phyloP scores from a whole-genome alignment of 2,329 filamentous ascomycete species.

The Aspergillus amoenus region DNA sequence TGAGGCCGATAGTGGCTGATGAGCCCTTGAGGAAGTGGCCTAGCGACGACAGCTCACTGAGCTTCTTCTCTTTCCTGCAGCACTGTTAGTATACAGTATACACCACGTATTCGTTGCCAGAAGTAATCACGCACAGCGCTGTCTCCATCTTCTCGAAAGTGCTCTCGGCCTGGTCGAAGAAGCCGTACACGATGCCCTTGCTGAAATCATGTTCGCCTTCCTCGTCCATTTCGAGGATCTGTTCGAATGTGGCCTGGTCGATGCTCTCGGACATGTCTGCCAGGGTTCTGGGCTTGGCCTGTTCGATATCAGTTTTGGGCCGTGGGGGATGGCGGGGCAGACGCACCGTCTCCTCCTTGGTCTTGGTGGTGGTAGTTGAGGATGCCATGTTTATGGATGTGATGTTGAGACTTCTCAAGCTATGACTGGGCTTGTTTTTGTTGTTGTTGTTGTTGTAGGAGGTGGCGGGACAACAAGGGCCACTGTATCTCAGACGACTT shows the following conservation, averaged over 20 bases:
- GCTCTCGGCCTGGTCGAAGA: slow-evolving; percentile 84
- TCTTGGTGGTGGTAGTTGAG: slow-evolving; percentile 26
- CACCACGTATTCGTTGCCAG: no score
- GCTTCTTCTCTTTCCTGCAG: slow-evolving; percentile 63
- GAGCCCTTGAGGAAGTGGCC: slow-evolving; percentile 98
- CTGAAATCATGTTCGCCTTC: slow-evolving; percentile 87
- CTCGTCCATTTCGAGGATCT: slow-evolving; percentile 99
- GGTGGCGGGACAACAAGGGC: not conserved
- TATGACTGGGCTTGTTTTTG: not conserved
- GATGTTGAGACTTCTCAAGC: not conserved
- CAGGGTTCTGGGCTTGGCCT: slow-evolving; percentile 48
- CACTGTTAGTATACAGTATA: not conserved
- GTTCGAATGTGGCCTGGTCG: slow-evolving; percentile 78
- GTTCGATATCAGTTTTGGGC: slow-evolving; percentile 10
- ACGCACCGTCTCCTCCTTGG: slow-evolving; percentile 25
- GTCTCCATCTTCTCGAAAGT: slow-evolving; percentile 85
- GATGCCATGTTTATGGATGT: slow-evolving; percentile 26
- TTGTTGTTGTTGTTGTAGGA: not conserved
- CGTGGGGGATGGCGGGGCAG: not conserved
- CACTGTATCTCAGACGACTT: not conserved
- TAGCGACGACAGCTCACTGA: slow-evolving; percentile 73
- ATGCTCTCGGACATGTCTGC: slow-evolving; percentile 72
- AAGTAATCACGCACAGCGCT: slow-evolving; percentile 66
- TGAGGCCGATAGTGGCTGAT: slow-evolving; percentile 87
- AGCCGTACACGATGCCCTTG: slow-evolving; percentile 81